These are phyloP conservation scores for Pseudogymnoascus sp. DNA, from an alignment of 2,329 filamentous ascomycete species.

Conservation along the genomic window DNA sequence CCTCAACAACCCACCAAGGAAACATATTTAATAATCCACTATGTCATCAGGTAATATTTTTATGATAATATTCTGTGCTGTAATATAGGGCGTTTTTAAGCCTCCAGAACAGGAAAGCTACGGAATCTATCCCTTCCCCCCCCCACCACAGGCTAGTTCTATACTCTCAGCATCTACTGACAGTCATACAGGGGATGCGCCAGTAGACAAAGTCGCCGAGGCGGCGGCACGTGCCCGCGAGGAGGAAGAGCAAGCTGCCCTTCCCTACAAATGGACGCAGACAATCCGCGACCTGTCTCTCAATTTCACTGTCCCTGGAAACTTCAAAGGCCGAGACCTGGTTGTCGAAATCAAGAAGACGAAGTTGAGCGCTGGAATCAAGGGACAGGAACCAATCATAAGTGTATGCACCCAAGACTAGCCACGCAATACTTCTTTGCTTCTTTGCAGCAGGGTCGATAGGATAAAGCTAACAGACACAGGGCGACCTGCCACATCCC, in stretches of 20 bases:
- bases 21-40: neutral
- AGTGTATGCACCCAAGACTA: slow-evolving; percentile 45
- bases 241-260: slow-evolving; percentile 74
- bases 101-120: neutral
- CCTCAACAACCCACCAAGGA: neutral
- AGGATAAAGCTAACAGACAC: slow-evolving; percentile 7
- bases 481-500: slow-evolving; percentile 79
- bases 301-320: slow-evolving; percentile 67
- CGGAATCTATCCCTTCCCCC: neutral
- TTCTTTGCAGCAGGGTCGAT: neutral
- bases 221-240: slow-evolving; percentile 61
- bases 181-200: slow-evolving; percentile 5
- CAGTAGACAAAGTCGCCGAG: slow-evolving; percentile 44
- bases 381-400: slow-evolving; percentile 79
- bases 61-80: neutral
- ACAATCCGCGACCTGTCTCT: slow-evolving; percentile 84
- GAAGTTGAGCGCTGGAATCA: slow-evolving; percentile 70
- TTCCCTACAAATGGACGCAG: slow-evolving; percentile 97
- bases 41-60: neutral
- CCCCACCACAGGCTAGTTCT: neutral
- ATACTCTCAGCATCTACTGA: neutral
- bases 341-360: slow-evolving; percentile 75
- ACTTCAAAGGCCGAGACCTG: slow-evolving; percentile 76
- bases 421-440: neutral
- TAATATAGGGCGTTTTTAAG: slow-evolving; percentile 7